A percentile compares a stretch with the other conserved stretches of the same genome.
phyloP scores from a whole-genome alignment of 805 yeast genomes.

The Pichia occidentalis region DNA sequence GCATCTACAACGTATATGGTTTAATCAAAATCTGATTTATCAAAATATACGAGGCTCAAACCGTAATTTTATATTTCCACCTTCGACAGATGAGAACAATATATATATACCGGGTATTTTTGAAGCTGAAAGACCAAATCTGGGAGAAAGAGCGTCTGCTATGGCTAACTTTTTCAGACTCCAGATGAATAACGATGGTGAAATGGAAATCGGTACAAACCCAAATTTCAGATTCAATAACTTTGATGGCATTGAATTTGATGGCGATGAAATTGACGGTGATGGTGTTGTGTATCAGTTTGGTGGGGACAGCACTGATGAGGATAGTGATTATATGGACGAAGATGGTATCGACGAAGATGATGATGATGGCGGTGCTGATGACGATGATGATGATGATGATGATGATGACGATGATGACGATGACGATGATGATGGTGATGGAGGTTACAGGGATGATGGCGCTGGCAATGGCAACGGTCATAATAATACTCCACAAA shows the following conservation, averaged over 20 bases:
- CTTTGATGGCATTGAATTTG: slow-evolving; percentile 20
- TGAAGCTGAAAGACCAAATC: too few species aligned
- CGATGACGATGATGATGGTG: slow-evolving; percentile 9
- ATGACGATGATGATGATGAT: slow-evolving; percentile 13
- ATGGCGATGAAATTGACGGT: slow-evolving; percentile 14
- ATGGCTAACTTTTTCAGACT: slow-evolving; percentile 2
- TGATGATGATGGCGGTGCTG: slow-evolving; percentile 18
- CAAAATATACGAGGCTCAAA: slow-evolving; percentile 13
- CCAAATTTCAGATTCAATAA: too few species aligned
- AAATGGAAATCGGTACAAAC: too few species aligned
- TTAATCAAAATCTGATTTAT: slow-evolving; percentile 36
- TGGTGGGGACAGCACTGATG: slow-evolving; percentile 13
- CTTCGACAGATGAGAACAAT: slow-evolving; percentile 10
- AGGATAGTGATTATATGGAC: slow-evolving; percentile 13
- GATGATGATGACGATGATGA: slow-evolving; percentile 5
- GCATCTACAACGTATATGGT: slow-evolving; percentile 53
- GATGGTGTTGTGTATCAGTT: slow-evolving; percentile 17
- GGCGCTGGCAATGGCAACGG: slow-evolving; percentile 1
- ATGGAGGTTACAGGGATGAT: not conserved
- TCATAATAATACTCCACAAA: not conserved
- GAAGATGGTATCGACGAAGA: slow-evolving; percentile 17
- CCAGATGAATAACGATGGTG: too few species aligned
- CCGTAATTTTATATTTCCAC: slow-evolving; percentile 5
- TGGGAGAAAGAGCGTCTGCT: slow-evolving; percentile 2
- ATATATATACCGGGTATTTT: slow-evolving; percentile 10